phyloP scores from a whole-genome alignment of 768 basidiomycete species.

The Psilocybe cubensis region DNA sequence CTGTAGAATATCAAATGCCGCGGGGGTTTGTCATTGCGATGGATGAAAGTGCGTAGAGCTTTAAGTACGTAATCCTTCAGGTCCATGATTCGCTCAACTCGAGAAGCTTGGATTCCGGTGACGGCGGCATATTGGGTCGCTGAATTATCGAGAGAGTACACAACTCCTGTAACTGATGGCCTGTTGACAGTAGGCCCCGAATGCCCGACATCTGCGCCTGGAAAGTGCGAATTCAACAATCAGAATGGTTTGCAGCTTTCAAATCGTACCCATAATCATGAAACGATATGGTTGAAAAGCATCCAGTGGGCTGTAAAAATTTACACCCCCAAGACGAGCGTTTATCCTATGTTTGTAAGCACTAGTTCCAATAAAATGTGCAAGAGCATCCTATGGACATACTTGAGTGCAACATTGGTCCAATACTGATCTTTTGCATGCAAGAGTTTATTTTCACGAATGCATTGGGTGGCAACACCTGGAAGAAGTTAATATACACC shows the following conservation, averaged over 20 bases:
- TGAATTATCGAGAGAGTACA: conserved; percentile 52
- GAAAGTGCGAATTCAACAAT: not conserved
- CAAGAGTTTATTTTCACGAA: conserved; percentile 39
- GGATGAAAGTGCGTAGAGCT: conserved; percentile 18
- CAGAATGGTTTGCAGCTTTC: not conserved
- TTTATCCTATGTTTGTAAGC: conserved; percentile 46
- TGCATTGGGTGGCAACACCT: conserved; percentile 51
- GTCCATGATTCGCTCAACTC: conserved; percentile 49
- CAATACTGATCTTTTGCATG: conserved; percentile 49
- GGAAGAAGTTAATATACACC: not conserved
- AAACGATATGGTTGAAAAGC: conserved; percentile 28
- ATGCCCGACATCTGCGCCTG: conserved; percentile 68
- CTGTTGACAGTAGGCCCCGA: conserved; percentile 54
- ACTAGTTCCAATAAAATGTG: not conserved
- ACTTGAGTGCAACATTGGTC: conserved; percentile 63
- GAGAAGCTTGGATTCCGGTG: conserved; percentile 46
- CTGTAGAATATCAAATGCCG: conserved; percentile 47
- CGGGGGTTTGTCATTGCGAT: conserved; percentile 22
- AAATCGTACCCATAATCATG: conserved; percentile 42
- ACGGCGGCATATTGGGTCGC: conserved; percentile 50
- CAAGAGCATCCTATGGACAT: conserved; percentile 7
- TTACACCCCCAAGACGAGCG: conserved; percentile 55
- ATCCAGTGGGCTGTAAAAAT: conserved; percentile 43
- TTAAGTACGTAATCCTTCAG: conserved; percentile 25
- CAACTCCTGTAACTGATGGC: conserved; percentile 64